Evolutionary conservation across 192 early-diverging fungal species (phyloP), one percentile per base, ranked within the genome.

Genomic region (Linnemannia hyalina): DNA sequence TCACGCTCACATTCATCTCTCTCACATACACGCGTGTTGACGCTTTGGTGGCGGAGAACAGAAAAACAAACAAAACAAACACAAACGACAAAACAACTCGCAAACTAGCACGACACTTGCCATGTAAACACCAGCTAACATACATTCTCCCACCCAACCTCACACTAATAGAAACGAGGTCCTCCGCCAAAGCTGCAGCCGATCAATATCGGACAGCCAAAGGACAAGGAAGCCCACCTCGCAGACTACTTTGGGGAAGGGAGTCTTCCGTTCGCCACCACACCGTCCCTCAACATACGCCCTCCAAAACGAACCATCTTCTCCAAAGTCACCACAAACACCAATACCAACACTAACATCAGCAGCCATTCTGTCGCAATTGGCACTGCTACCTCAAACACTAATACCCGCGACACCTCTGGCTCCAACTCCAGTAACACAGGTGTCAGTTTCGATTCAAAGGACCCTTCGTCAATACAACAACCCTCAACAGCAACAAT

Each of bases 221-320:
- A 71, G 63, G 77, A 84, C 18, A 84, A 60, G 57, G 73, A 76
- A 41, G 82, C 82, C 9, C 78, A 84, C 69, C 74, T 84, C 20
- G 77, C 73, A 5, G 82, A 74, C 26, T 84, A 84, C 68, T 84
- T 84, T 84, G 82, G 82, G 54, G 73, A 79, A 23, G 77, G 47
- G 16, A 76, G 82, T 32, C 38, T 80, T 23, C 74, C 77, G 2
- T 72, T 72, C 5, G n/a, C 23, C 18, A 55, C 23, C 29, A 15
- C 55, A 9, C 35, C 41, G 5, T 76, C 75, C 16, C 38, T 60
- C 40, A 68, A 68, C n/a, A 35, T 55, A 63, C 78, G 78, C 46
- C 78, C 78, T 3, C 72, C 74, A 65, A 72, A 82, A 35, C 80
- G 74, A n/a, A 26, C 74, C 36, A 40, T 74, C 35, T 70, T 70